Evolutionary conservation across 805 yeast species (phyloP), one percentile per base, ranked within the genome.

Genomic region (Saccharomycopsis guyanensis): DNA sequence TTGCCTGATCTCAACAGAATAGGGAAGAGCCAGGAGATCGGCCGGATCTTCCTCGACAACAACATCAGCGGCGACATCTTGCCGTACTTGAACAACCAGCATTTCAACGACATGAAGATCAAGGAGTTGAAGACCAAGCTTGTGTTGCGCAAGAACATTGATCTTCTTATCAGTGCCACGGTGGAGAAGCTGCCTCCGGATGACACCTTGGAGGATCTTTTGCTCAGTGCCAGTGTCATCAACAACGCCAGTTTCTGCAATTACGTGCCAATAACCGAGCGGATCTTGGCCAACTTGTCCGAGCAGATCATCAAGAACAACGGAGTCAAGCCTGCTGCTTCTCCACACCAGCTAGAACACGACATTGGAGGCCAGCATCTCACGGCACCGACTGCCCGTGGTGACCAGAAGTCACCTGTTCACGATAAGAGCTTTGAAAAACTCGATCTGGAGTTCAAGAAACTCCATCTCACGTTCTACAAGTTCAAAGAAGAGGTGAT

Each of bases 1-100:
- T 25, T 51, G 6, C 43, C 47, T 20, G 54, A 51, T 24, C 32
- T 51, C 10, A 42, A 45, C 19, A 25, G 45, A 27, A 49, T 51
- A 13, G 45, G 47, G 24, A 51, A 49, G 23, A 23, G 42, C n/a
- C 49, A 49, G 29, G 50, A 49, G 25, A 43, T 51, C 15, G 45
- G 50, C 5, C 33, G 52, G 24, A 27, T 33, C 7, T 51, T 51
- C 29, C 36, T 51, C 12, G 54, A 51, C 16, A 37, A 51, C 32
- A 48, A 51, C 35, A 40, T 51, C 12, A 48, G 52, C 16, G 54
- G 54, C 4, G 52, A 51, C 32, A 33, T 48, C 4, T 38, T 51
- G 13, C 52, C 50, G 3, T 51, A 45, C 41, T 35, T 51, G n/a
- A 49, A 43, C 15, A 38, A 19, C 15, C 43, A 35, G 33, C 50